A percentile compares a stretch with the other conserved stretches of the same genome.
These are phyloP conservation scores for Plantago ovata DNA, from an alignment of 257 asterid species.

Conservation along the genomic window DNA sequence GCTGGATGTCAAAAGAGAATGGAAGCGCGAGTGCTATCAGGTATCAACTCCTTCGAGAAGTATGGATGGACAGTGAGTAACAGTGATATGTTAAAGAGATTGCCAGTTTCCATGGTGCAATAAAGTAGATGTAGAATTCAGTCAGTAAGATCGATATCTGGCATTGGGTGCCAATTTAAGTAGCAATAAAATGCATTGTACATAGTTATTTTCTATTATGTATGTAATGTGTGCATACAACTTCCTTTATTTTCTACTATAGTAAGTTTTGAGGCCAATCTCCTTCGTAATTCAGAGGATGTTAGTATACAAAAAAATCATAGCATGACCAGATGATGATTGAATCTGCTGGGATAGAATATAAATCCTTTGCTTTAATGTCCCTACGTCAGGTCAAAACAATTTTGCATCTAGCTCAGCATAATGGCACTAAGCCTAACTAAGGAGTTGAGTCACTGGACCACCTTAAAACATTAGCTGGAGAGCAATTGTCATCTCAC, in stretches of 20 bases:
- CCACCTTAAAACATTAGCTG: constrained; percentile 10
- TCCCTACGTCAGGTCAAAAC: constrained; percentile 1
- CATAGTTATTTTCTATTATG: not conserved
- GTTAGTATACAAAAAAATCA: too few relatives aligned
- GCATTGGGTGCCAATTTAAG: not conserved
- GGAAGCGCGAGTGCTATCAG: constrained; percentile 37
- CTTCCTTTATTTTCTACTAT: not conserved
- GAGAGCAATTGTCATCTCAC: constrained; percentile 19
- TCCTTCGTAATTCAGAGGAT: too few relatives aligned
- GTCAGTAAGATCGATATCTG: not conserved
- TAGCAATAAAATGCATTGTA: not conserved
- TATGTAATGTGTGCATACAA: not conserved
- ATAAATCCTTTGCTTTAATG: constrained; percentile 1
- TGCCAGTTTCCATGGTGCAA: not conserved
- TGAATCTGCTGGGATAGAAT: not conserved
- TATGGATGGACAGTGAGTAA: constrained; percentile 45
- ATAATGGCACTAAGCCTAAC: constrained; percentile 11
- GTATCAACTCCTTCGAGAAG: constrained; percentile 64
- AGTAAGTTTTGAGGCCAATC: not conserved
- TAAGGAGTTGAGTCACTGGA: not conserved
- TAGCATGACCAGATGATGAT: too few relatives aligned
- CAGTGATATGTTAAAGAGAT: not conserved
- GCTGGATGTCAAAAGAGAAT: constrained; percentile 30
- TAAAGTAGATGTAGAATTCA: not conserved
- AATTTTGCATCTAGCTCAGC: constrained; percentile 17